These are phyloP conservation scores for Inga oerstediana DNA, from an alignment of 306 rosid species.

Conservation along the genomic window DNA sequence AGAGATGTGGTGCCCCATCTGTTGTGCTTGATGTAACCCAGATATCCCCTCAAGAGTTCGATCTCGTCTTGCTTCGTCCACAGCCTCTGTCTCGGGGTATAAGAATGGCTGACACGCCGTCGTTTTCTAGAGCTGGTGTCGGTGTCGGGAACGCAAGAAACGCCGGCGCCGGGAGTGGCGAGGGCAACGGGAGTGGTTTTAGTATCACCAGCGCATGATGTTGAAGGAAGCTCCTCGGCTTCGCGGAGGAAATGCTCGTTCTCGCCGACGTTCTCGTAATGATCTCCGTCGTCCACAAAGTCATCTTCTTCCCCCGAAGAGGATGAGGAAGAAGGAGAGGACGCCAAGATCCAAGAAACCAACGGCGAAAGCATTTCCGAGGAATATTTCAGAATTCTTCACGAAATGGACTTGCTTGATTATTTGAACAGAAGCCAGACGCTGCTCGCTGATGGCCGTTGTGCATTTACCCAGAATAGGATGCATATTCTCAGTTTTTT, in stretches of 20 bases:
- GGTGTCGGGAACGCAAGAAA: not conserved
- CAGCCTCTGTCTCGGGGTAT: slow-evolving; percentile 40
- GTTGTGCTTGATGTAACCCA: slow-evolving; percentile 34
- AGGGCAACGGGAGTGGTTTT: slow-evolving; percentile 24
- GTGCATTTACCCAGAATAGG: slow-evolving; percentile 40
- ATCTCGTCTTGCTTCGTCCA: slow-evolving; percentile 52
- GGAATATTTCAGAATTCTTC: slow-evolving; percentile 19
- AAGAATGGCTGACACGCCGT: slow-evolving; percentile 2
- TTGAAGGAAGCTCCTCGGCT: slow-evolving; percentile 12
- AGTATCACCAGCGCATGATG: slow-evolving; percentile 23
- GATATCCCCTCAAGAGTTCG: slow-evolving; percentile 43
- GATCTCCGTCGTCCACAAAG: not conserved
- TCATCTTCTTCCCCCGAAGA: slow-evolving; percentile 16
- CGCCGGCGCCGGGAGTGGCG: slow-evolving; percentile 29
- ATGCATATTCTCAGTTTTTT: not conserved
- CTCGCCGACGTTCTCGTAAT: slow-evolving; percentile 33
- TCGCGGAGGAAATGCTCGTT: slow-evolving; percentile 15
- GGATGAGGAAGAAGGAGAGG: slow-evolving; percentile 25
- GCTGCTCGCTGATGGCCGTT: slow-evolving; percentile 27
- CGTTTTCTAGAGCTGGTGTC: slow-evolving; percentile 26
- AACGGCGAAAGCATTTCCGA: slow-evolving; percentile 41
- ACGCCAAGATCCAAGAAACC: slow-evolving; percentile 46
- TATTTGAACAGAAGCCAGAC: slow-evolving; percentile 27
- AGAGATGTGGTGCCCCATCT: slow-evolving; percentile 31
- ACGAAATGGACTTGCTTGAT: not conserved